These are phyloP conservation scores for Coemansia sp. DNA, from an alignment of 192 early-diverging fungal genomes.

Conservation along the genomic window DNA sequence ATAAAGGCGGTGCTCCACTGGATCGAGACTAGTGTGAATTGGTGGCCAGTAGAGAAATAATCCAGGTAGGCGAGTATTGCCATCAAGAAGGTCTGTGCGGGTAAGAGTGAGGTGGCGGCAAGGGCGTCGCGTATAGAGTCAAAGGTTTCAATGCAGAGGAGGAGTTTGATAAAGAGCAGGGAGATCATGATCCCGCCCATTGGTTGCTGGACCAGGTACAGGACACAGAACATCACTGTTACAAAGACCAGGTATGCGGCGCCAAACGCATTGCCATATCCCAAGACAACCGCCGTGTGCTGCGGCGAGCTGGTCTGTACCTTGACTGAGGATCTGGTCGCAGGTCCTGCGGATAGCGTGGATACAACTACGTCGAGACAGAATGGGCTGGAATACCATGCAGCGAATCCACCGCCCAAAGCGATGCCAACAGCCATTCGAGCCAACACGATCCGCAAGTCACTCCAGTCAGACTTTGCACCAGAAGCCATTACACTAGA, in stretches of 20 bases:
- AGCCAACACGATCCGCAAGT: constrained; percentile 57
- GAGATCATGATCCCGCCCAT: constrained; percentile 72
- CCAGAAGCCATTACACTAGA: not conserved
- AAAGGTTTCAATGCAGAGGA: constrained; percentile 56
- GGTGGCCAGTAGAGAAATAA: constrained; percentile 94
- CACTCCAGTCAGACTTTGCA: constrained; percentile 28
- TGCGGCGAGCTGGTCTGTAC: constrained; percentile 8
- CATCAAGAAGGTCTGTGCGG: constrained; percentile 48
- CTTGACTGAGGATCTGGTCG: not conserved
- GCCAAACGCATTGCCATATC: constrained; percentile 71
- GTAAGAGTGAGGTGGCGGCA: constrained; percentile 26
- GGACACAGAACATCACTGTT: constrained; percentile 63
- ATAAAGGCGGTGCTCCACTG: constrained; percentile 91
- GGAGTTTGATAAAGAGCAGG: constrained; percentile 48
- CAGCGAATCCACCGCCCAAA: constrained; percentile 54
- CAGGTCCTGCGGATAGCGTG: not conserved
- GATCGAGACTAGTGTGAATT: constrained; percentile 84
- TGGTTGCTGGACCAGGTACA: constrained; percentile 77
- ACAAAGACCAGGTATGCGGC: constrained; percentile 67
- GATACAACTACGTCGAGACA: constrained; percentile 56
- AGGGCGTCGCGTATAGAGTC: constrained; percentile 47
- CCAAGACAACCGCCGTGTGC: constrained; percentile 56
- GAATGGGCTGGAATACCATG: constrained; percentile 61
- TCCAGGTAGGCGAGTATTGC: constrained; percentile 61
- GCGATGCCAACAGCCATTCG: constrained; percentile 62